phyloP scores from a whole-genome alignment of 805 yeast species.

The Komagataella pseudopastoris region DNA sequence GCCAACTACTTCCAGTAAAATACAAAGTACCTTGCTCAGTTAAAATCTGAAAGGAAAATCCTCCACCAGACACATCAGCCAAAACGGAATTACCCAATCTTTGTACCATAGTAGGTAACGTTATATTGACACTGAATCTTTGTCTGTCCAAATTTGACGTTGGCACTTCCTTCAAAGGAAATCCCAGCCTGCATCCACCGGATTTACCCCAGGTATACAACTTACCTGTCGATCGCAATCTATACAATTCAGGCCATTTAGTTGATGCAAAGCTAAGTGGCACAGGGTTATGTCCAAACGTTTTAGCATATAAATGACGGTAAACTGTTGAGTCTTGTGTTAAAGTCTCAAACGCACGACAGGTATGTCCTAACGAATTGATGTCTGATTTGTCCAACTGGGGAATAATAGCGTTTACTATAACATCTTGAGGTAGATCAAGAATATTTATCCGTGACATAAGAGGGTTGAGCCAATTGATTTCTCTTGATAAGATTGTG shows the following conservation, averaged over 20 bases:
- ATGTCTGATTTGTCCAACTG: conserved; percentile 25
- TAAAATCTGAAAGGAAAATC: conserved; percentile 47
- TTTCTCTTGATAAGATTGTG: neutral
- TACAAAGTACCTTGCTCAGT: conserved; percentile 42
- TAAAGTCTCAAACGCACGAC: conserved; percentile 19
- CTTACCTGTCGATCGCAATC: conserved; percentile 22
- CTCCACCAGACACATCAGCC: conserved; percentile 45
- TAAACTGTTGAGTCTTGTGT: conserved; percentile 28
- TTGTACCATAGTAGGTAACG: conserved; percentile 22
- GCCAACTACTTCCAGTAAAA: conserved; percentile 33
- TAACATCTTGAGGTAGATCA: conserved; percentile 27
- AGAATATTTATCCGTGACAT: conserved; percentile 2
- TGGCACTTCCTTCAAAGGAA: conserved; percentile 16
- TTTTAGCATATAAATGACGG: conserved; percentile 27
- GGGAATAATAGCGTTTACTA: conserved; percentile 20
- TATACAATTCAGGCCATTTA: conserved; percentile 39
- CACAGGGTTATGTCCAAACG: conserved; percentile 30
- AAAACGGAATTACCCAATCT: conserved; percentile 21
- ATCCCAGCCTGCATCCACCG: conserved; percentile 33
- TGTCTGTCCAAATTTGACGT: conserved; percentile 8
- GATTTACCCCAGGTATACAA: conserved; percentile 40
- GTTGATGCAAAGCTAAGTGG: conserved; percentile 23
- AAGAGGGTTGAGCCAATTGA: neutral
- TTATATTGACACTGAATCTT: conserved; percentile 7
- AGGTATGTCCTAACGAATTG: conserved; percentile 22